Base-by-base conservation (phyloP, 208 protist species). In the Leishmania mexicana region DNA sequence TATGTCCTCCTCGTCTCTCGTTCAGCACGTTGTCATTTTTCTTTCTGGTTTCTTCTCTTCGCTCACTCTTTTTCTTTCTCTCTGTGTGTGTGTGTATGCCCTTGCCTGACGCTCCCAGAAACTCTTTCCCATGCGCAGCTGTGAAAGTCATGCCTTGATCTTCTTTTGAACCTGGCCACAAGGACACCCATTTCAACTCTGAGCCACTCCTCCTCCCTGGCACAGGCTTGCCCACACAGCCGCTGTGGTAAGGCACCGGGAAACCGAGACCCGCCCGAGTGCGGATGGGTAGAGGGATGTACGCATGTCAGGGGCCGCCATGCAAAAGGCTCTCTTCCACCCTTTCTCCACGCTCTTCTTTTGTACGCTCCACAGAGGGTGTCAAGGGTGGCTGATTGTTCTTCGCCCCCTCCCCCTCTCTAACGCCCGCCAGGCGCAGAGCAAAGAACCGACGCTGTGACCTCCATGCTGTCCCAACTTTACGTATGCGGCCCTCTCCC, bases 1-100 rank as follows among this genome's bases (percentile, higher is more conserved):
- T 17, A 45, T 53, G 47, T 84, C 40, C 13, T 31, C 45, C 3
- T 47, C 40, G 58, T 76, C 54, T 24, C 10, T 47, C 73, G 67
- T 75, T 54, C 54, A 71, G 5, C 31, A 6, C 42, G 2, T 24
- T 42, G 31, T 21, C 62, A 62, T 71, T 19, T 47, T 77, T 24
- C 64, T 17, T 83, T 65, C 19, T 76, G 47, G 60, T 60, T 67
- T 64, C 73, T 76, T 76, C 28, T 31, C 49, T 57, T 81, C 54
- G 42, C n/a, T 76, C 58, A 38, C 42, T 60, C 3, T 54, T 28
- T 38, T 67, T 75, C 49, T 38, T 7, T 7, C 0, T 45, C 7
- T 28, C 1, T 49, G 38, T 74, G 11, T 31, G 35, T 53, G 24
- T 68, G 38, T 49, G 75, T 78, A 3, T 68, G 40, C 17, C 2